Base-by-base conservation (phyloP, 495 filamentous ascomycete genomes). In the Talaromyces trachyspermus region DNA sequence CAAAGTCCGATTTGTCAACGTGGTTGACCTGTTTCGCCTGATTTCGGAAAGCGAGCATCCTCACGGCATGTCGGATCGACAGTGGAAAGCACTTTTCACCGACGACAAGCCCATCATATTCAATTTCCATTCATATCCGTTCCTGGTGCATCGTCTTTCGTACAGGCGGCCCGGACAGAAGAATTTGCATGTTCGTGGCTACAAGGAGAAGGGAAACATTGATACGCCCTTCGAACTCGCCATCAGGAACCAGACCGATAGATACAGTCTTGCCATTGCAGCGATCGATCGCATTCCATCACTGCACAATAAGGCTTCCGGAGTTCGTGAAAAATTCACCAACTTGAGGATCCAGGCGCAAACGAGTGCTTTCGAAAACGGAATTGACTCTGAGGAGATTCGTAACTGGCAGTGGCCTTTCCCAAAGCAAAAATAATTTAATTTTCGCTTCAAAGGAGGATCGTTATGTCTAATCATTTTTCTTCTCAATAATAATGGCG, bases 41-140 rank as follows among this genome's bases (percentile, higher is more conserved):
- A 84, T 85, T 45, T 76, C 78, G 26, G 58, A 76, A 25, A 64
- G 57, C 18, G 71, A 85, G 49, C 82, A 86, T 60, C 78, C 83
- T 0, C 84, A 88, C 62, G 83, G 83, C 22, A 66, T 85, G 46
- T 68, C 67, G 1, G 78, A 85, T 49, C 53, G 49, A 22, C 76
- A 83, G 54, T 86, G 78, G 77, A 56, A 59, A n/a, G 65, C 80
- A 4, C 52, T 84, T 42, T 86, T 86, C 68, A 88, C 83, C 1
- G 63, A 65, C 17, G 65, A 85, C 69, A 79, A 71, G 49, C 83
- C 83, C 26, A 71, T 85, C 60, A 76, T 86, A 53, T 86, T 88
- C 76, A 86, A 86, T 69, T 86, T 86, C 77, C 83, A 88, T 66
- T 80, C 75, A 14, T 86, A 88, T 63, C 84, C 84, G 2, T 88